Base-by-base conservation (phyloP, 2,329 filamentous ascomycete species). In the Pseudogymnoascus verrucosus region DNA sequence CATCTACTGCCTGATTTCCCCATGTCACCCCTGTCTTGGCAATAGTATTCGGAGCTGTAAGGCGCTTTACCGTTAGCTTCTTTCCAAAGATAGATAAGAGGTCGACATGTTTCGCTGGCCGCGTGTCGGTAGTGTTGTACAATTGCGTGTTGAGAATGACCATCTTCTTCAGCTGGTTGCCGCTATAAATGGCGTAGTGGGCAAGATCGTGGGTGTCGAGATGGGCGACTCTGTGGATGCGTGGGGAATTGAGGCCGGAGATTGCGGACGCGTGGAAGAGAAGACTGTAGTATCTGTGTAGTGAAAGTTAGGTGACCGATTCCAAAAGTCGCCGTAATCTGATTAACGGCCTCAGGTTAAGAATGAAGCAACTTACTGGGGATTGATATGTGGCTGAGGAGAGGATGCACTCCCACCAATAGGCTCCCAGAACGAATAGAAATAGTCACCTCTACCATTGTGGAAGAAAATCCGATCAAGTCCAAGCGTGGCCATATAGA, bases 391-490 rank as follows among this genome's bases (percentile, higher is more conserved):
- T 42, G 39, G 39, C 39, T 42, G 8, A 10, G 28, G 3, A 42
- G 8, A 5, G 39, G 16, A 11, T 16, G 16, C 10, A 16, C 19
- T 21, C 16, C 42, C 42, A n/a, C 42, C 21, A 5, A 47, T 14
- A 14, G 42, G 66, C 71, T 73, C 34, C 70, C 71, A 21, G 64
- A 63, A 8, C 64, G 67, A 16, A 65, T 62, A 47, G 10, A 23
- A 23, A 12, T 23, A 47, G 19, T 42, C 39, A 10, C 40, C 40
- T 14, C 19, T 23, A 23, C 40, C 61, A 37, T 63, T 63, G 36
- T 71, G 69, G 44, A 71, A 71, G 16, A 67, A 70, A 2, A 71
- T 57, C 11, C 66, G 63, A 10, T 67, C 47, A 5, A 72, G 66
- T 6, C 70, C 70, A 23, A 71, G 42, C 8, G 68, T 67, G 11